phyloP scores from a whole-genome alignment of 352 stramenopile genomes.

The Globisporangium cystogenes region DNA sequence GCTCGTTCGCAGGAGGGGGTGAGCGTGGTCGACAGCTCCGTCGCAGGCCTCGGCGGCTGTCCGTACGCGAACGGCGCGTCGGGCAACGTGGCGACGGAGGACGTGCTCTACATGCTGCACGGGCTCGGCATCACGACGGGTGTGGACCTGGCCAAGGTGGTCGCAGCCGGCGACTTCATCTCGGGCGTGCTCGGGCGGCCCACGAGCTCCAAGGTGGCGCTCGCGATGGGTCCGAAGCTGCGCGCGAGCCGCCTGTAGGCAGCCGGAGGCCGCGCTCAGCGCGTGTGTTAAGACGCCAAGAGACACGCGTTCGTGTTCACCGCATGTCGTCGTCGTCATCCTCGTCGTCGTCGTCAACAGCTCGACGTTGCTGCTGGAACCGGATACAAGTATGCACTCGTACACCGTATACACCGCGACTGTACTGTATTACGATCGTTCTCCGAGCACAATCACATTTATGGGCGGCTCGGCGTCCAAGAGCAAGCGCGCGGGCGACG shows the following conservation, averaged over 20 bases:
- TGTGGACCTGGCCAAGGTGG: slow-evolving; percentile 91
- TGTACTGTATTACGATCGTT: too few relatives aligned
- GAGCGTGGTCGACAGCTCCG: slow-evolving; percentile 92
- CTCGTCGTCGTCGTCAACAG: background rate
- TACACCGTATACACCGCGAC: too few relatives aligned
- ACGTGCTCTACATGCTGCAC: slow-evolving; percentile 97
- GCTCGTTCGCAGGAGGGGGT: slow-evolving; percentile 76
- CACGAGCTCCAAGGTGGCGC: slow-evolving; percentile 88
- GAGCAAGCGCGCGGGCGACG: slow-evolving; percentile 27
- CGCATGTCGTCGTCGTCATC: background rate
- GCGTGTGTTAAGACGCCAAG: background rate
- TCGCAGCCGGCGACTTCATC: slow-evolving; percentile 89
- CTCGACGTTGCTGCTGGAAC: too few relatives aligned
- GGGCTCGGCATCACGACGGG: slow-evolving; percentile 93
- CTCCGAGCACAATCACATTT: background rate
- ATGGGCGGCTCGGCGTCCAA: slow-evolving; percentile 40
- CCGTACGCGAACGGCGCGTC: slow-evolving; percentile 95
- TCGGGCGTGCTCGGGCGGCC: slow-evolving; percentile 60
- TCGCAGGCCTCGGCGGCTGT: slow-evolving; percentile 94
- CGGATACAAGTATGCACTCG: too few relatives aligned
- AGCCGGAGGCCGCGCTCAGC: background rate
- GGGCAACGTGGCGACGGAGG: slow-evolving; percentile 96
- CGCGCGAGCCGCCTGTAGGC: slow-evolving; percentile 39
- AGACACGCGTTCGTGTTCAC: background rate
- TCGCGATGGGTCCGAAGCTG: slow-evolving; percentile 46